phyloP scores from a whole-genome alignment of 805 yeast genomes.

The Saccharomycopsis fermentans region DNA sequence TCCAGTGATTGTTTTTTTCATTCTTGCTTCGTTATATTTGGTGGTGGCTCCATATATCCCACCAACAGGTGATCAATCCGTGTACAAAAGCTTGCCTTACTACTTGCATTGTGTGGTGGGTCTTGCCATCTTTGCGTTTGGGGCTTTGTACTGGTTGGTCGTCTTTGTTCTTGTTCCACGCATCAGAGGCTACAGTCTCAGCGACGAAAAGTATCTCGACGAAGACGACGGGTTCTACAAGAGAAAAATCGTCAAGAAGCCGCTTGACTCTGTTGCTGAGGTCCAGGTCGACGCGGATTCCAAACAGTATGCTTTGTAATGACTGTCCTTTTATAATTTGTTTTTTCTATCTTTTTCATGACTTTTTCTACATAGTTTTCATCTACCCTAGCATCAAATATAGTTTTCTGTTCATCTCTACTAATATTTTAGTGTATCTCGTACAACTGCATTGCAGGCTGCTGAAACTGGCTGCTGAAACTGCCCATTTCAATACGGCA shows the following conservation, averaged over 20 bases:
- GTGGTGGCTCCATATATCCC: conserved; percentile 74
- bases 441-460: no score
- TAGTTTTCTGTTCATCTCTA: no score
- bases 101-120: conserved; percentile 77
- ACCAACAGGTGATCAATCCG: conserved; percentile 55
- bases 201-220: conserved; percentile 44
- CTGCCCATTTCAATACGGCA: no score
- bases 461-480: no score
- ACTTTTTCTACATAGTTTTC: no score
- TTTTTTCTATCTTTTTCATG: no score
- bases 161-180: conserved; percentile 54
- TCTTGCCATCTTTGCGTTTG: conserved; percentile 61
- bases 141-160: conserved; percentile 54
- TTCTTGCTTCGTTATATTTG: conserved; percentile 54
- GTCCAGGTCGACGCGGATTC: no score
- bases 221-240: conserved; percentile 65
- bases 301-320: no score
- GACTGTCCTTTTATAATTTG: no score
- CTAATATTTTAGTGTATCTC: no score
- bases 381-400: no score
- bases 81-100: conserved; percentile 63
- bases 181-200: conserved; percentile 41
- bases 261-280: neutral
- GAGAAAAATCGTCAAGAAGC: conserved; percentile 35
- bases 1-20: conserved; percentile 55